These are phyloP conservation scores for Raphanus raphanistrum DNA, from an alignment of 345 rosid species.

Conservation along the genomic window DNA sequence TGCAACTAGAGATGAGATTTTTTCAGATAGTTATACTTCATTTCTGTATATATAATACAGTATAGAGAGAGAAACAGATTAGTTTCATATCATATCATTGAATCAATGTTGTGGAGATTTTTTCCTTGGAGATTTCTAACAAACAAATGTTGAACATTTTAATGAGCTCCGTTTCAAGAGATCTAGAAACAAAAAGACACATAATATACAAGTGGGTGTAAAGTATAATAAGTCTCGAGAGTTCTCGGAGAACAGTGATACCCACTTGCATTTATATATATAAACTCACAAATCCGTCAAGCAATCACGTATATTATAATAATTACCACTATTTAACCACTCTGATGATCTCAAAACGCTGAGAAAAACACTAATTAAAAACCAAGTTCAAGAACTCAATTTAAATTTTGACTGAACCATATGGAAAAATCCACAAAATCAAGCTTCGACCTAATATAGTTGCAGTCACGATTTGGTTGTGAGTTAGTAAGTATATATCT, in stretches of 20 bases:
- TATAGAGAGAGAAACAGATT: slow-evolving; percentile 1
- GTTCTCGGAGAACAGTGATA: slow-evolving; percentile 24
- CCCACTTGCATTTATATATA: slow-evolving; percentile 36
- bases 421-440: slow-evolving; percentile 16
- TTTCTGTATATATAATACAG: slow-evolving; percentile 2
- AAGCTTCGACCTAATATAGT: slow-evolving; percentile 13
- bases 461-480: slow-evolving; percentile 16
- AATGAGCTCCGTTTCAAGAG: slow-evolving; percentile 18
- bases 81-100: slow-evolving; percentile 5
- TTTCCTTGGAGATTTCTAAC: slow-evolving; percentile 1
- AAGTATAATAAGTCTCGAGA: slow-evolving; percentile 26
- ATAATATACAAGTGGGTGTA: slow-evolving; percentile 32
- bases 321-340: slow-evolving; percentile 21
- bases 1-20: slow-evolving; percentile 12
- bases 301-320: slow-evolving; percentile 32
- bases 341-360: slow-evolving; percentile 12
- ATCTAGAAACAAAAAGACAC: slow-evolving; percentile 25
- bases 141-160: not conserved
- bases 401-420: slow-evolving; percentile 1
- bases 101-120: not conserved
- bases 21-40: not conserved
- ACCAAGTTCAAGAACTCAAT: slow-evolving; percentile 24
- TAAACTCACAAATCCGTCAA: slow-evolving; percentile 13
- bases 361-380: slow-evolving; percentile 14
- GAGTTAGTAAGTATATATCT: slow-evolving; percentile 12